Evolutionary conservation across 139 green algal genomes (phyloP).

Genomic region (Yamagishiella unicocca): DNA sequence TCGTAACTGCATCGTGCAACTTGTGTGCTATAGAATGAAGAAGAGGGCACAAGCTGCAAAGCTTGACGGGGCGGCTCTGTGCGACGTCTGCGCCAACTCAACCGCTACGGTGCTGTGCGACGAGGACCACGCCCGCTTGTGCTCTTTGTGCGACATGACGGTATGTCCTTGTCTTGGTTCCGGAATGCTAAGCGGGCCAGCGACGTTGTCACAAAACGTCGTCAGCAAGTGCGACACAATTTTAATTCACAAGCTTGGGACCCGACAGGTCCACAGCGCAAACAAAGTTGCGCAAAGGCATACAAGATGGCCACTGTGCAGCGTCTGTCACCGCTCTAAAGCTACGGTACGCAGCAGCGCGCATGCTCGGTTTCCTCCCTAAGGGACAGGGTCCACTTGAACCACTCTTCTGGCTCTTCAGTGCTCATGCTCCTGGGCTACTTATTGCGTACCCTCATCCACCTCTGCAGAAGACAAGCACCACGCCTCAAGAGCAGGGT

Average conservation of each 20-base stretch:
- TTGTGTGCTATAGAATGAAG: conserved; percentile 2
- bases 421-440: too few species aligned
- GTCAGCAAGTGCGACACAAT: too few species aligned
- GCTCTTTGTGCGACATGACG: conserved; percentile 29
- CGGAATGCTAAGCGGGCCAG: too few species aligned
- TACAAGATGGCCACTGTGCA: conserved; percentile 23
- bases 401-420: too few species aligned
- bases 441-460: too few species aligned
- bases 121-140: conserved; percentile 35
- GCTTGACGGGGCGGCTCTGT: not conserved
- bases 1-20: not conserved
- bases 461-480: conserved; percentile 28
- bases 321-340: conserved; percentile 13
- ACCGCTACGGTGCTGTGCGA: conserved; percentile 29
- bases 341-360: conserved; percentile 25
- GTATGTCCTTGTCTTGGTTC: too few species aligned
- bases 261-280: conserved; percentile 29
- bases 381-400: too few species aligned
- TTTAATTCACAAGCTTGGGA: not conserved
- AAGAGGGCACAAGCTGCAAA: not conserved
- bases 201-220: too few species aligned
- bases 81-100: conserved; percentile 13
- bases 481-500: not conserved
- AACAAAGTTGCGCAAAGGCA: conserved; percentile 48
- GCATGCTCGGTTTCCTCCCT: too few species aligned